Conservation (phyloP, 2,329 filamentous ascomycete species). For the Ceratocystis papillata region DNA sequence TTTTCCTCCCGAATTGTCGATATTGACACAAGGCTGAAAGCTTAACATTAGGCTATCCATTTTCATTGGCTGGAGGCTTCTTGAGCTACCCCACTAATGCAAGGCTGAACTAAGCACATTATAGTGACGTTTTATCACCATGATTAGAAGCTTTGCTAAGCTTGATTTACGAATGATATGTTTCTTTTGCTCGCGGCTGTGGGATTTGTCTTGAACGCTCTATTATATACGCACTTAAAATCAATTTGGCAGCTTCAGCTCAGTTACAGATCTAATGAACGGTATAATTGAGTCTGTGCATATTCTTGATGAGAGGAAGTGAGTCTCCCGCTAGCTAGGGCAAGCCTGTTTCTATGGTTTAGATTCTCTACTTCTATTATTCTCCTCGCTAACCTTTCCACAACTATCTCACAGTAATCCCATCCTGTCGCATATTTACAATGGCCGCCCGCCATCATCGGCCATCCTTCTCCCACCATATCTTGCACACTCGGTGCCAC, state of each 20-base stretch:
- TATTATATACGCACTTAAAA: neutral
- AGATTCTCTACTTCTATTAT: too few species aligned
- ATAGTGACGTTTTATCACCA: neutral
- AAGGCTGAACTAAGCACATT: conserved; percentile 1
- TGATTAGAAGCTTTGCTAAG: neutral
- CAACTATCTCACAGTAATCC: conserved; percentile 49
- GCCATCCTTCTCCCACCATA: conserved; percentile 73
- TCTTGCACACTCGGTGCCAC: conserved; percentile 66
- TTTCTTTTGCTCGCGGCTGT: neutral
- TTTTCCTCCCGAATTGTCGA: neutral
- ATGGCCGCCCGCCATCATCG: conserved; percentile 66
- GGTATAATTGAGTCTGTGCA: conserved; percentile 89
- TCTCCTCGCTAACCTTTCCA: neutral
- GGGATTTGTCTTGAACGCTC: neutral
- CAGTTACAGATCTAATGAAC: conserved; percentile 48
- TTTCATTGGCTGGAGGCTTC: neutral
- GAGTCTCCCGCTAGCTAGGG: conserved; percentile 30
- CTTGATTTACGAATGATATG: neutral
- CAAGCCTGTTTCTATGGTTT: neutral
- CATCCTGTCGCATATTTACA: conserved; percentile 82
- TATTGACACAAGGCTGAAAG: neutral
- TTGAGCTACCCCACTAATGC: neutral
- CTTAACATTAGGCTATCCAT: neutral
- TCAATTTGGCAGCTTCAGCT: neutral
- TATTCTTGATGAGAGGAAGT: conserved; percentile 95